These are phyloP conservation scores for Chaetomium sp. DNA, from an alignment of 2,329 filamentous ascomycete species.

Conservation along the genomic window DNA sequence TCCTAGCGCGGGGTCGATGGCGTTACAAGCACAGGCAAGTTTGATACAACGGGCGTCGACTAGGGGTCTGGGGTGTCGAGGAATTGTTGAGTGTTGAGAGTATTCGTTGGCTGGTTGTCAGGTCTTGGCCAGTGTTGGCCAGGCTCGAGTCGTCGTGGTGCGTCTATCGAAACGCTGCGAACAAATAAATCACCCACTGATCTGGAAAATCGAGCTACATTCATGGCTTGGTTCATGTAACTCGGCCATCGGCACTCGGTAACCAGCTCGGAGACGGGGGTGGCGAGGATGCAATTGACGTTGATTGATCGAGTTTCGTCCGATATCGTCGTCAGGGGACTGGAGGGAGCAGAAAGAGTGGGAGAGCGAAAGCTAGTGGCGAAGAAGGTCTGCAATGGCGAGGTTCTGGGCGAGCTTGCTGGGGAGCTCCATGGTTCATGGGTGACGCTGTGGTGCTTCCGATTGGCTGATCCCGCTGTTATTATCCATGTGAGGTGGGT, in stretches of 20 bases:
- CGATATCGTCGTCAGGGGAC: neutral
- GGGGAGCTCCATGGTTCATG: conserved; percentile 1
- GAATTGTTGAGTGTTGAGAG: neutral
- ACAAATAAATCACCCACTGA: conserved; percentile 12
- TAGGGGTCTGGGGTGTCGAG: neutral
- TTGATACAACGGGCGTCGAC: neutral
- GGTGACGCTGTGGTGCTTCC: neutral
- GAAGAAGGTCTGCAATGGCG: neutral
- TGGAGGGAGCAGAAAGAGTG: neutral
- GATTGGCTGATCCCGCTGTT: conserved; percentile 4
- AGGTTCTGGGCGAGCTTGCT: neutral
- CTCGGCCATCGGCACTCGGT: conserved; percentile 11
- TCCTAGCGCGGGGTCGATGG: neutral
- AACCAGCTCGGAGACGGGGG: neutral
- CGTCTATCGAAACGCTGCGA: neutral
- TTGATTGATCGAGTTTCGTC: neutral
- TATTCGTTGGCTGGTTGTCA: neutral
- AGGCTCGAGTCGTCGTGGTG: neutral
- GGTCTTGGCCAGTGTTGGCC: too few relatives aligned
- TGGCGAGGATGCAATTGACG: conserved; percentile 5
- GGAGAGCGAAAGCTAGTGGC: neutral
- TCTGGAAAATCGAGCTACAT: conserved; percentile 7
- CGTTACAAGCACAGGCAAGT: neutral
- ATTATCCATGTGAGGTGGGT: neutral
- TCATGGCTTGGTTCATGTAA: conserved; percentile 1